These are phyloP conservation scores for Chaetomium sp. DNA, from an alignment of 2,329 filamentous ascomycete species.

Conservation along the genomic window DNA sequence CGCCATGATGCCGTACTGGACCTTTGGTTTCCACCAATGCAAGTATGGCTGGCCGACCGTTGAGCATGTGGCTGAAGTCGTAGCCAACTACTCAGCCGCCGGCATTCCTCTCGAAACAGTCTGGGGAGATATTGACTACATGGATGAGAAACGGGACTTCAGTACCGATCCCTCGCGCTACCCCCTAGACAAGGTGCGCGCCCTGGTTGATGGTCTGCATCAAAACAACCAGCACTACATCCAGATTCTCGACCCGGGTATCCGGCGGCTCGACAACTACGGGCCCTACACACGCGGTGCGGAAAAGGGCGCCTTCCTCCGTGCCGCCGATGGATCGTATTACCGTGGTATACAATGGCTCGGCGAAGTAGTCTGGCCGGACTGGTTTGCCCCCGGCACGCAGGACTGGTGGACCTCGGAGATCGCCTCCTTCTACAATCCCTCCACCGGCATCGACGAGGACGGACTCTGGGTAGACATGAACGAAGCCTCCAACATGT, in stretches of 20 bases:
- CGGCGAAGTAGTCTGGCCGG: constrained; percentile 69
- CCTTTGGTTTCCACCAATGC: constrained; percentile 64
- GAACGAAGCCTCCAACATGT: constrained; percentile 50
- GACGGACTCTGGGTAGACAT: constrained; percentile 78
- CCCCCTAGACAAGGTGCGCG: constrained; percentile 61
- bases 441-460: constrained; percentile 67
- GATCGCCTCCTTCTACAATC: constrained; percentile 64
- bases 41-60: constrained; percentile 65
- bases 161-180: constrained; percentile 65
- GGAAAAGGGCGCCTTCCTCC: constrained; percentile 48
- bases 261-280: constrained; percentile 49
- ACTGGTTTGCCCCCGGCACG: constrained; percentile 71
- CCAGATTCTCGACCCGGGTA: constrained; percentile 74
- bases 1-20: constrained; percentile 65
- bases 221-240: constrained; percentile 67
- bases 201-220: constrained; percentile 69
- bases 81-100: constrained; percentile 67
- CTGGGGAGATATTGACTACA: constrained; percentile 67
- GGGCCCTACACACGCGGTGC: constrained; percentile 45
- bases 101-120: constrained; percentile 68
- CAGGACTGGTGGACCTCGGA: constrained; percentile 70
- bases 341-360: constrained; percentile 74
- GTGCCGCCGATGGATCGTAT: constrained; percentile 56
- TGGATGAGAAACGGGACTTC: constrained; percentile 59
- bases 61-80: constrained; percentile 64